These are phyloP conservation scores for Stramenopiles sp. DNA, from an alignment of 352 stramenopile genomes.

Conservation along the genomic window DNA sequence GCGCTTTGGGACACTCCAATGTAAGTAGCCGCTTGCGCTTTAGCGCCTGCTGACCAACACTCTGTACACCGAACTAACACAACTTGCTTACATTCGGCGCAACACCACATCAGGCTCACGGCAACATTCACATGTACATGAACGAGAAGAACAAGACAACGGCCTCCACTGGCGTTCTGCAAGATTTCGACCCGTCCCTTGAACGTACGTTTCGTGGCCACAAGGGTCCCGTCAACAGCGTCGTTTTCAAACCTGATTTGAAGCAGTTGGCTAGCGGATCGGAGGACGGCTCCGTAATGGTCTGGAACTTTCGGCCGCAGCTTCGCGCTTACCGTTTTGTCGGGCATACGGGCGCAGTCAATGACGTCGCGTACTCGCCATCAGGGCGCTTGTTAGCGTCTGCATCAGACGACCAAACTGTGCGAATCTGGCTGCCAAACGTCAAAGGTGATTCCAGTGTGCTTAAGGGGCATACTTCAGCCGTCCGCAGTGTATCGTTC, in stretches of 20 bases:
- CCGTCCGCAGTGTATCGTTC: conserved; percentile 54
- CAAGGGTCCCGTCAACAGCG: conserved; percentile 41
- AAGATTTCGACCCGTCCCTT: conserved; percentile 47
- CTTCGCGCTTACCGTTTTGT: conserved; percentile 49
- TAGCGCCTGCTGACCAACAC: no score
- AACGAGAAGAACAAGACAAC: no score
- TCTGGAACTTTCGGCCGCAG: conserved; percentile 70
- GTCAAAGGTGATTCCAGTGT: conserved; percentile 38
- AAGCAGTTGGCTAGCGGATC: conserved; percentile 58
- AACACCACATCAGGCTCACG: no score
- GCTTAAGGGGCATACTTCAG: conserved; percentile 34
- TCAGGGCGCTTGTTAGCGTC: conserved; percentile 54
- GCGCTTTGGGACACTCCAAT: no score
- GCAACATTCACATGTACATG: no score
- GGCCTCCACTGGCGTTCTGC: no score
- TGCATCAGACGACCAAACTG: conserved; percentile 61
- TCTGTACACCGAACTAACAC: no score
- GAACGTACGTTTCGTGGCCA: conserved; percentile 64
- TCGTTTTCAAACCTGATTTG: conserved; percentile 56
- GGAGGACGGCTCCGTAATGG: conserved; percentile 52
- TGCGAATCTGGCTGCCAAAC: conserved; percentile 62
- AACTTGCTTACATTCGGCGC: no score
- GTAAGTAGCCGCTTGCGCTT: no score
- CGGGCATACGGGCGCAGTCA: conserved; percentile 47
- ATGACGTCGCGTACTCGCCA: conserved; percentile 44